These are phyloP conservation scores for Geum urbanum DNA, from an alignment of 306 rosid genomes.

Conservation along the genomic window DNA sequence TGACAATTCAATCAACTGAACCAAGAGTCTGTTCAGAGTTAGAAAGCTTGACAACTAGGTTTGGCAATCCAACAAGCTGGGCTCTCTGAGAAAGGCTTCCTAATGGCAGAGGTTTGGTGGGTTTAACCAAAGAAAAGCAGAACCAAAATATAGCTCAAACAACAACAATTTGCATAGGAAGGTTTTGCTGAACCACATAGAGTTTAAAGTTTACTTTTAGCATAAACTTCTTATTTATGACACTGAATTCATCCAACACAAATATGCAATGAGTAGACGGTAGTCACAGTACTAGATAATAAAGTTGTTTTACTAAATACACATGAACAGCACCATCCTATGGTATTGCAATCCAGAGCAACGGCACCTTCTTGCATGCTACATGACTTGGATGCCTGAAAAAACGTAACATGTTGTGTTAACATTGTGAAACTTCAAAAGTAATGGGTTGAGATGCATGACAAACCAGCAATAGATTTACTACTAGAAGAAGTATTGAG, in stretches of 20 bases:
- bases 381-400: background rate
- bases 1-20: too few species aligned
- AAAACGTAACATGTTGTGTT: background rate
- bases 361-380: conserved; percentile 13
- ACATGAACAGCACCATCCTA: background rate
- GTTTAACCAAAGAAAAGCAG: background rate
- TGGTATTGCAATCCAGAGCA: background rate
- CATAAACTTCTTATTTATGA: background rate
- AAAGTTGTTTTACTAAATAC: background rate
- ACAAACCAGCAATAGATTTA: background rate
- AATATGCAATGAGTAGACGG: background rate
- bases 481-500: background rate
- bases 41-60: too few species aligned
- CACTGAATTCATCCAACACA: background rate
- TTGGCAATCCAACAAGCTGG: background rate
- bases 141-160: background rate
- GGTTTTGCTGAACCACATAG: background rate
- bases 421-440: background rate
- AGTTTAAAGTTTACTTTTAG: too few species aligned
- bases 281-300: background rate
- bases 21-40: too few species aligned
- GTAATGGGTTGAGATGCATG: background rate
- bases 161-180: background rate
- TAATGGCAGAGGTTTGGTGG: too few species aligned
- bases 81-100: too few species aligned